Evolutionary conservation across 495 filamentous ascomycete genomes (phyloP).

Genomic region (Thermothielavioides terrestris): DNA sequence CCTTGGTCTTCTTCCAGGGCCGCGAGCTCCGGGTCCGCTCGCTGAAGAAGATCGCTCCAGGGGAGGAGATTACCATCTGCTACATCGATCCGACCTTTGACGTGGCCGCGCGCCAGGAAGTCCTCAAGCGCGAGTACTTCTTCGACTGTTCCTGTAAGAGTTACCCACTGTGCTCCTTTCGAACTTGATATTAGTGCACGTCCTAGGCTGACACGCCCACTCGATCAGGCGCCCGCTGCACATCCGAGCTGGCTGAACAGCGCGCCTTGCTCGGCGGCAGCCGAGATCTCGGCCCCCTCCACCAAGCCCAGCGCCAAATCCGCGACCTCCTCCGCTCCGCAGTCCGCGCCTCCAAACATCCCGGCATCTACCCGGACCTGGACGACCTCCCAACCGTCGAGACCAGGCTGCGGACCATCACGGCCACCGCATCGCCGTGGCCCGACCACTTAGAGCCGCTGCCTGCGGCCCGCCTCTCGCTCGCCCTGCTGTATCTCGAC

Average conservation of each 20-base stretch:
- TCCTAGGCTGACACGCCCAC: background rate
- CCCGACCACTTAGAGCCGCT: conserved; percentile 18
- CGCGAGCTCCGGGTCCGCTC: conserved; percentile 30
- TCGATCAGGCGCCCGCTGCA: conserved; percentile 17
- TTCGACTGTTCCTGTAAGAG: conserved; percentile 56
- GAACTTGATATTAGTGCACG: too few relatives aligned
- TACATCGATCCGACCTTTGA: conserved; percentile 59
- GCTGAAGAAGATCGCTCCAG: conserved; percentile 33
- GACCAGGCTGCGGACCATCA: conserved; percentile 9
- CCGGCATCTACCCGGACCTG: conserved; percentile 8
- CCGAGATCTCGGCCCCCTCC: background rate
- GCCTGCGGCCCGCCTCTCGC: conserved; percentile 8
- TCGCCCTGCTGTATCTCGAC: conserved; percentile 12
- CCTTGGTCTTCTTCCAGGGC: conserved; percentile 55
- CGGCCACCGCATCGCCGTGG: conserved; percentile 9
- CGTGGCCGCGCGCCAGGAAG: conserved; percentile 22
- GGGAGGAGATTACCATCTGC: conserved; percentile 57
- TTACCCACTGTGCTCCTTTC: too few relatives aligned
- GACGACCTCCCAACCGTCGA: conserved; percentile 11
- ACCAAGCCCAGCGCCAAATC: conserved; percentile 6
- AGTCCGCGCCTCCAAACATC: conserved; percentile 6
- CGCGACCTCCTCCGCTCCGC: conserved; percentile 7
- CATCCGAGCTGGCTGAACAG: conserved; percentile 6
- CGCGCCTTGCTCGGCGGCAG: background rate
- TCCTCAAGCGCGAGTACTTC: conserved; percentile 52